Evolutionary conservation across 345 rosid genomes (phyloP).

Genomic region (Geranium brycei): DNA sequence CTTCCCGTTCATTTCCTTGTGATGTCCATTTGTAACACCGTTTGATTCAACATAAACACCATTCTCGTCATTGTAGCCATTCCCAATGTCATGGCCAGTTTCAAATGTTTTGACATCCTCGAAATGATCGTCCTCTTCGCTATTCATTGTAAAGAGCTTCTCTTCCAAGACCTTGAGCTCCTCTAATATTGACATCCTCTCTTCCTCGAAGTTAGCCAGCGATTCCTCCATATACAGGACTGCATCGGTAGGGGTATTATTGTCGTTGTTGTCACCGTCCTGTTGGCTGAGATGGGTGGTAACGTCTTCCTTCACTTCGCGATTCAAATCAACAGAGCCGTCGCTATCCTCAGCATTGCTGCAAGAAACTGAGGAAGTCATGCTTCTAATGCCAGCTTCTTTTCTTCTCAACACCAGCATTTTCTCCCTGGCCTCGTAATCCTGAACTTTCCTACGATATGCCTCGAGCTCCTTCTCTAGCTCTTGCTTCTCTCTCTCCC

Average conservation of each 20-base stretch:
- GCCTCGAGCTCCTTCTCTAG: slow-evolving; percentile 63
- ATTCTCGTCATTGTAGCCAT: slow-evolving; percentile 17
- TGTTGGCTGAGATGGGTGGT: slow-evolving; percentile 12
- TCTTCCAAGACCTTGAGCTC: slow-evolving; percentile 85
- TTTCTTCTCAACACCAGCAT: slow-evolving; percentile 36
- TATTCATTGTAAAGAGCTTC: slow-evolving; percentile 43
- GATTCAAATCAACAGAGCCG: slow-evolving; percentile 43
- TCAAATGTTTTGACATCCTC: slow-evolving; percentile 36
- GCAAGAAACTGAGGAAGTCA: slow-evolving; percentile 46
- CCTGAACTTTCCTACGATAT: slow-evolving; percentile 48
- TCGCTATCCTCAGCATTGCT: slow-evolving; percentile 59
- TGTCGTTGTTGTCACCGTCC: slow-evolving; percentile 15
- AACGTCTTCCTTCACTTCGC: slow-evolving; percentile 32
- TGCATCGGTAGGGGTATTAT: slow-evolving; percentile 60
- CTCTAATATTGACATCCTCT: slow-evolving; percentile 72
- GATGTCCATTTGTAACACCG: slow-evolving; percentile 43
- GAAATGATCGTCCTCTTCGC: slow-evolving; percentile 39
- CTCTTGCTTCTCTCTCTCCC: slow-evolving; percentile 75
- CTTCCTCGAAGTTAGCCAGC: slow-evolving; percentile 61
- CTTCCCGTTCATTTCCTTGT: slow-evolving; percentile 41
- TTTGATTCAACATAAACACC: slow-evolving; percentile 20
- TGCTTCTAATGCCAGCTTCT: slow-evolving; percentile 27
- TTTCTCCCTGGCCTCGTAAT: slow-evolving; percentile 59
- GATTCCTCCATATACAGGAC: slow-evolving; percentile 69
- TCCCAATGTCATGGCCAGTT: slow-evolving; percentile 29